Conservation (phyloP, 768 basidiomycete species). For the Leccinum uliginosum region DNA sequence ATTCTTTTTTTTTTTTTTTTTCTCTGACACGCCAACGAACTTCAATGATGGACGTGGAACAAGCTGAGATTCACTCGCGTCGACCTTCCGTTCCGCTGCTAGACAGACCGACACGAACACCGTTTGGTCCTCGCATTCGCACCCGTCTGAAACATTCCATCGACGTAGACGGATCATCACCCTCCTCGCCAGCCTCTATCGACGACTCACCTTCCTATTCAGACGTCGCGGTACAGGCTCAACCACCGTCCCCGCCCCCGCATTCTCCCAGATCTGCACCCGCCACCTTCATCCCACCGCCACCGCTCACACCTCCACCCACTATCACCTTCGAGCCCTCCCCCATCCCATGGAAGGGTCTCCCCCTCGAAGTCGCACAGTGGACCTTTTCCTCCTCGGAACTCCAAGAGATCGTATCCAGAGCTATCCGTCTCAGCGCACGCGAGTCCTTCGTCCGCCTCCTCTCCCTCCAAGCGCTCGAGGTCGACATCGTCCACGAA, state of each 20-base stretch:
- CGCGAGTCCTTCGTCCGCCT: slow-evolving; percentile 69
- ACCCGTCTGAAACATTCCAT: slow-evolving; percentile 11
- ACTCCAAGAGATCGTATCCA: slow-evolving; percentile 68
- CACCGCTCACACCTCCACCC: slow-evolving; percentile 44
- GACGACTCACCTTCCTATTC: neutral
- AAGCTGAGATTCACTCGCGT: neutral
- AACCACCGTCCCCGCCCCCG: neutral
- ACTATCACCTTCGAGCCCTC: slow-evolving; percentile 52
- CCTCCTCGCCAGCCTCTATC: neutral
- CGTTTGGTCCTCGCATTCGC: slow-evolving; percentile 21
- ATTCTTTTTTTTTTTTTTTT: neutral
- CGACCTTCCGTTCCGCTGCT: slow-evolving; percentile 8
- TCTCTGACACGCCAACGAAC: too few species aligned
- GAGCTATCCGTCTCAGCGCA: slow-evolving; percentile 65
- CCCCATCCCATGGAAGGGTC: slow-evolving; percentile 61
- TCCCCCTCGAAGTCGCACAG: slow-evolving; percentile 68
- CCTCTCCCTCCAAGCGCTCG: slow-evolving; percentile 58
- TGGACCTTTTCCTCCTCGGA: slow-evolving; percentile 50
- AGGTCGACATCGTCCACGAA: slow-evolving; percentile 55
- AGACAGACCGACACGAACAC: slow-evolving; percentile 23
- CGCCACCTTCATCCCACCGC: slow-evolving; percentile 25
- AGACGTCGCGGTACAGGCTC: neutral
- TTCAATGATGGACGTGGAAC: neutral
- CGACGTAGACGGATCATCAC: neutral
- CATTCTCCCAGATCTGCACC: neutral